phyloP scores from a whole-genome alignment of 495 filamentous ascomycete species.

The Baudoinia panamericana region DNA sequence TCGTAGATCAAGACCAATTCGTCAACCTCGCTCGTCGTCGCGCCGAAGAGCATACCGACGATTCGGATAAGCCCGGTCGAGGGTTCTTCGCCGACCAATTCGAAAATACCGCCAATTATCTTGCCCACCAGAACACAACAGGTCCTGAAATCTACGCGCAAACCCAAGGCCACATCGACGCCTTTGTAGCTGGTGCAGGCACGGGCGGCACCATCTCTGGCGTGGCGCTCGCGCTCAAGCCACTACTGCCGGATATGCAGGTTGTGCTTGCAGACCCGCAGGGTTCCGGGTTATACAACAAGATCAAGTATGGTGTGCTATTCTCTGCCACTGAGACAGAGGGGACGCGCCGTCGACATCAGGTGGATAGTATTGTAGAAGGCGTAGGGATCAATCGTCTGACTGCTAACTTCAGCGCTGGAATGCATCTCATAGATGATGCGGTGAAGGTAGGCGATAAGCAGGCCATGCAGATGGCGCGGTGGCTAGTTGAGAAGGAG shows the following conservation, averaged over 20 bases:
- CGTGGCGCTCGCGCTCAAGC: constrained; percentile 69
- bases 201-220: constrained; percentile 91
- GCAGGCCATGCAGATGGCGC: constrained; percentile 83
- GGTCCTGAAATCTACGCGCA: constrained; percentile 82
- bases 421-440: constrained; percentile 71
- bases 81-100: constrained; percentile 98
- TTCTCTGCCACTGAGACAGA: constrained; percentile 78
- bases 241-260: constrained; percentile 44
- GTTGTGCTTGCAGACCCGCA: constrained; percentile 88
- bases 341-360: constrained; percentile 72
- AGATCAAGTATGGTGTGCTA: constrained; percentile 87
- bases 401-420: constrained; percentile 82
- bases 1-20: constrained; percentile 80
- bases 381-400: constrained; percentile 89
- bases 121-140: constrained; percentile 67
- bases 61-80: constrained; percentile 34
- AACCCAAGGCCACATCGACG: constrained; percentile 62
- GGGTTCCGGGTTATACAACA: constrained; percentile 86
- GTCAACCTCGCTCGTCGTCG: constrained; percentile 81
- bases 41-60: constrained; percentile 54
- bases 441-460: constrained; percentile 83
- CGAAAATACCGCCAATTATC: constrained; percentile 76
- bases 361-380: constrained; percentile 94
- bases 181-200: constrained; percentile 89
- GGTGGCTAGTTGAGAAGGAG: constrained; percentile 91